Percentiles rank a stretch among this genome's conserved stretches.
Conservation (phyloP, 2,329 filamentous ascomycete species). For the Dactylellina sp. region DNA sequence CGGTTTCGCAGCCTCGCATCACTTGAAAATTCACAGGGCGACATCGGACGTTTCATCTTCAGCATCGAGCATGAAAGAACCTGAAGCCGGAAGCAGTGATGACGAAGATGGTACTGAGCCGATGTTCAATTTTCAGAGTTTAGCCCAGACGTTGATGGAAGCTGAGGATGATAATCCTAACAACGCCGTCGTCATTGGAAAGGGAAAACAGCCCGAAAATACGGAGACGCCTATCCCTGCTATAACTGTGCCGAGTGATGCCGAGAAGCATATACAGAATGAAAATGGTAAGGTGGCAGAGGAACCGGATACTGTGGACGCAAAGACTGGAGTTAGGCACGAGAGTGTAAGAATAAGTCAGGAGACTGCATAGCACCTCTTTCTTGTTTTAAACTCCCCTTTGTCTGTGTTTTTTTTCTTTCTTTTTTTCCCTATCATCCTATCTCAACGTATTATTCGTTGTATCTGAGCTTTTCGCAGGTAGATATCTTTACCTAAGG, state of each 20-base stretch:
- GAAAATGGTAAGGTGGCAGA: conserved; percentile 11
- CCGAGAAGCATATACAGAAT: conserved; percentile 21
- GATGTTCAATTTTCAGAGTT: conserved; percentile 90
- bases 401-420: conserved; percentile 4
- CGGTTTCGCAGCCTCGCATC: conserved; percentile 32
- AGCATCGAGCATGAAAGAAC: conserved; percentile 54
- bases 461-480: not conserved
- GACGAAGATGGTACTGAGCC: conserved; percentile 70
- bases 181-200: conserved; percentile 39
- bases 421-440: not conserved
- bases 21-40: conserved; percentile 51
- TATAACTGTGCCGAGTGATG: not conserved
- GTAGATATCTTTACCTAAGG: not conserved
- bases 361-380: conserved; percentile 54
- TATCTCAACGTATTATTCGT: not conserved
- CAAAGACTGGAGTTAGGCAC: conserved; percentile 30
- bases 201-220: conserved; percentile 63
- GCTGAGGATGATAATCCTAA: conserved; percentile 67
- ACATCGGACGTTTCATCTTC: conserved; percentile 54
- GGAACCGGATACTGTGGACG: conserved; percentile 46
- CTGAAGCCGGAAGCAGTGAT: conserved; percentile 52
- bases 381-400: conserved; percentile 5
- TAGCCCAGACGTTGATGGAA: conserved; percentile 84
- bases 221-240: conserved; percentile 37
- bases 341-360: conserved; percentile 50